Evolutionary conservation across 805 yeast species (phyloP), one percentile per base, ranked within the genome.

Genomic region (Candida nanaspora): DNA sequence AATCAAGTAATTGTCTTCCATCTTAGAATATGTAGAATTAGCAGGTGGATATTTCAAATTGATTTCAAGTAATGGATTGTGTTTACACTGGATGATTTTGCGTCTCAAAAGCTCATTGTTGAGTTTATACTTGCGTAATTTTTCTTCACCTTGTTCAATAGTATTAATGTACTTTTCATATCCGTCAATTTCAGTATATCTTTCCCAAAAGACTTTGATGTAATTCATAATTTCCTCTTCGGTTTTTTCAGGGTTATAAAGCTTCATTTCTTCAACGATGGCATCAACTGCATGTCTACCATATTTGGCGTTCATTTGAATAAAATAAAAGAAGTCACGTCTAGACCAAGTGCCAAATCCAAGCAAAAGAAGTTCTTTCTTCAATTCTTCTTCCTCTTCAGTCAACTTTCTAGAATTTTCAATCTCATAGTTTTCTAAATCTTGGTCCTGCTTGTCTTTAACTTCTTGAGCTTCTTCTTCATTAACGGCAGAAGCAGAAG

Each of bases 101-200:
- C 82, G 69, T 52, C 89, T 75, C 41, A 93, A 66, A 16, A 86
- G 74, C 59, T 86, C 95, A 56, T 80, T 85, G 53, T 88, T 96
- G 26, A 79, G 63, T 50, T 73, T 74, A 9, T 73, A 56, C 51
- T 76, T 79, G 36, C 77, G 68, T 21, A 85, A 73, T 58, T 76
- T 83, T 45, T 88, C 96, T 57, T 93, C 98, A 14, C 98, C 98
- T 3, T 75, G 71, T 54, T 88, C 95, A 45, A 93, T 86, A 52
- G 81, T 91, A 16, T 73, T 68, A 40, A 89, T 63, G 59, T 82
- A 86, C 47, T 86, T 75, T 49, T 93, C 98, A 61, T 81, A 82
- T 10, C 96, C 95, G 27, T 91, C 98, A 46, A 93, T 82, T 49
- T 81, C 85, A 38, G 75, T 69, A 53, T 78, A 82, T 39, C 82